phyloP scores from a whole-genome alignment of 306 rosid genomes.

The Vachellia collinsii region DNA sequence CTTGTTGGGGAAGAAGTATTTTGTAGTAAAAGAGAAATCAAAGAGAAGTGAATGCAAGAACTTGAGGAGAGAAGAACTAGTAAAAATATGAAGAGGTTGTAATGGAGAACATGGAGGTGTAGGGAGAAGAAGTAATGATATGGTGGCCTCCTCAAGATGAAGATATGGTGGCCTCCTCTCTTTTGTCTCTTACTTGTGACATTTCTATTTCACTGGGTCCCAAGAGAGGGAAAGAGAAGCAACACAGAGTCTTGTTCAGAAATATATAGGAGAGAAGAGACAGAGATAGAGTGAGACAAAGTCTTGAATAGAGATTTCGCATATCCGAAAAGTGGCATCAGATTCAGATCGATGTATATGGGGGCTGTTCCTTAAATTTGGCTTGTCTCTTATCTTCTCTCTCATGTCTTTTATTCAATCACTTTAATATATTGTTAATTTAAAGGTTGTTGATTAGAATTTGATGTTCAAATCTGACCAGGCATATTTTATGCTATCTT shows the following conservation, averaged over 20 bases:
- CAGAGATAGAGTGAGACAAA: neutral
- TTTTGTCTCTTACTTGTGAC: constrained; percentile 39
- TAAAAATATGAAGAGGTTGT: constrained; percentile 26
- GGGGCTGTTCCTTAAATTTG: neutral
- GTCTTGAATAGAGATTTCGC: constrained; percentile 28
- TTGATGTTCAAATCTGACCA: neutral
- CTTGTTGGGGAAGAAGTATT: constrained; percentile 22
- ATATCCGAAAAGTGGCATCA: neutral
- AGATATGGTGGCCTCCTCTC: constrained; percentile 41
- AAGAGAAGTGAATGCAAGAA: constrained; percentile 53
- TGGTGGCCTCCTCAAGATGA: constrained; percentile 40
- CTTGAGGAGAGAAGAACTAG: constrained; percentile 1
- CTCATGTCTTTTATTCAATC: neutral
- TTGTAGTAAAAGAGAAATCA: constrained; percentile 23
- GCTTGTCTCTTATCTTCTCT: neutral
- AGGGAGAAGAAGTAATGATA: constrained; percentile 41
- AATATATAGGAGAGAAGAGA: constrained; percentile 30
- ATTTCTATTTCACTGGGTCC: constrained; percentile 46
- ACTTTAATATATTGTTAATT: no score
- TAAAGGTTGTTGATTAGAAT: neutral
- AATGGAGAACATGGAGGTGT: constrained; percentile 56
- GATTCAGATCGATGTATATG: neutral
- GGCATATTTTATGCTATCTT: neutral
- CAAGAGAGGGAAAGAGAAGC: constrained; percentile 38
- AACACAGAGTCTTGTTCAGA: constrained; percentile 14